Percentiles rank a stretch among this genome's conserved stretches.
Conservation (phyloP, 805 yeast species). For the Debaryomyces maramus region DNA sequence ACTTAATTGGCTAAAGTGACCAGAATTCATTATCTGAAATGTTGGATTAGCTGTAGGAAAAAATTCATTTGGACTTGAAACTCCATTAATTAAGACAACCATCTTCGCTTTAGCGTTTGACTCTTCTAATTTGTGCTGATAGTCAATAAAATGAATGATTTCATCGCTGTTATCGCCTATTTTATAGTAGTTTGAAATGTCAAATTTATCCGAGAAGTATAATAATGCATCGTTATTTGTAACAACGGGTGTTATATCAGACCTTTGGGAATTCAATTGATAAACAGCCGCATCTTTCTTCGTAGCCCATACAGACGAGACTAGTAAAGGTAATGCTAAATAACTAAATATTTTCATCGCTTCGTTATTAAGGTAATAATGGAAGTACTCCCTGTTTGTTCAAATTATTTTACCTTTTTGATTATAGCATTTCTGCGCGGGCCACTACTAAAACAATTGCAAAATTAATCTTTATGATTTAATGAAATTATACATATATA, state of each 20-base stretch:
- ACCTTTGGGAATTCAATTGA: slow-evolving; percentile 7
- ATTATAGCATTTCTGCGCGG: not conserved
- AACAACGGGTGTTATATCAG: slow-evolving; percentile 2
- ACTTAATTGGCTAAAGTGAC: not conserved
- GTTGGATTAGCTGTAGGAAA: slow-evolving; percentile 21
- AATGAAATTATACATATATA: not conserved
- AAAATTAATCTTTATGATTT: slow-evolving; percentile 1
- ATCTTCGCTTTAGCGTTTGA: slow-evolving; percentile 24
- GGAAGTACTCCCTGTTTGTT: not conserved
- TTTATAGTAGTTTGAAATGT: slow-evolving; percentile 35
- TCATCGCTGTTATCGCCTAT: slow-evolving; percentile 28
- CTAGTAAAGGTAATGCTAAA: slow-evolving; percentile 5
- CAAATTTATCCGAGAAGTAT: slow-evolving; percentile 48
- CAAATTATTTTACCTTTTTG: not conserved
- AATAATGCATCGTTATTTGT: slow-evolving; percentile 31
- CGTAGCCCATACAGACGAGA: slow-evolving; percentile 5
- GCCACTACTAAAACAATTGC: not conserved
- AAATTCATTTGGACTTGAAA: slow-evolving; percentile 25
- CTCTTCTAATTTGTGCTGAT: slow-evolving; percentile 9
- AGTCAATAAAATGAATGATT: slow-evolving; percentile 25
- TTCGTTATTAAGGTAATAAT: not conserved
- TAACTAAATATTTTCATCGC: slow-evolving; percentile 7
- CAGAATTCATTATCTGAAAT: slow-evolving; percentile 16
- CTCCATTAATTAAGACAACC: slow-evolving; percentile 44
- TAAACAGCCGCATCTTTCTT: slow-evolving; percentile 6